A percentile compares a stretch with the other conserved stretches of the same genome.
These are phyloP conservation scores for Cutaneotrichosporon cyanovorans DNA, from an alignment of 1,284 basidiomycete species.

Conservation along the genomic window DNA sequence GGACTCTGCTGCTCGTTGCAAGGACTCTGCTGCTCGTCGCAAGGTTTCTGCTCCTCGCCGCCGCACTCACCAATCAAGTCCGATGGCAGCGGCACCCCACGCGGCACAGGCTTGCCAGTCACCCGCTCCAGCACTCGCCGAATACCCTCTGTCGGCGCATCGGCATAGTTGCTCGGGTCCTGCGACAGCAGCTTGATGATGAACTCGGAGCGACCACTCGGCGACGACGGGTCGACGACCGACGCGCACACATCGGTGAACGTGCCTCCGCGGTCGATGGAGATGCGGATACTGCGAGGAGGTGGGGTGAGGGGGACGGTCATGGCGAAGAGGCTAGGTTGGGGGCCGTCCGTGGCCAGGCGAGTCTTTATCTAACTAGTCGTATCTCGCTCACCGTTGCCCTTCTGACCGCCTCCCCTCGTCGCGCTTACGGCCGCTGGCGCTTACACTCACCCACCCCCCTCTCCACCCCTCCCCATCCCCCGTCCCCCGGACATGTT, in stretches of 20 bases:
- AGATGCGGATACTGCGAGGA: slow-evolving; percentile 39
- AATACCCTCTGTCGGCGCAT: slow-evolving; percentile 84
- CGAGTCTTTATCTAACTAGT: too few relatives aligned
- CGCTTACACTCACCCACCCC: too few relatives aligned
- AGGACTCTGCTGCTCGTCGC: too few relatives aligned
- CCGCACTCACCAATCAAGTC: slow-evolving; percentile 65
- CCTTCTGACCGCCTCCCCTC: too few relatives aligned
- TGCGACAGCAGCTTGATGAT: slow-evolving; percentile 65
- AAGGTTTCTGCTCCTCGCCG: too few relatives aligned
- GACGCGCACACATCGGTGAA: slow-evolving; percentile 43
- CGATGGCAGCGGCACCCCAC: slow-evolving; percentile 51
- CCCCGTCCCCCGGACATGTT: too few relatives aligned
- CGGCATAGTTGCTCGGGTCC: slow-evolving; percentile 73
- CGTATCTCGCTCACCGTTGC: not conserved
- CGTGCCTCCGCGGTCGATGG: slow-evolving; percentile 36
- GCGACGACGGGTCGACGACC: slow-evolving; percentile 13
- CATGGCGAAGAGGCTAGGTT: slow-evolving; percentile 10
- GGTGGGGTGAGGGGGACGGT: slow-evolving; percentile 24
- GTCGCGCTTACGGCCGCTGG: too few relatives aligned
- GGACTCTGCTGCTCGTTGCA: too few relatives aligned
- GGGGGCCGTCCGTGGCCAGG: too few relatives aligned
- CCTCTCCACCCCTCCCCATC: not conserved
- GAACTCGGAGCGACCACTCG: slow-evolving; percentile 20
- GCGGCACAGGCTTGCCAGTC: slow-evolving; percentile 49
- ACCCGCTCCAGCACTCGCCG: slow-evolving; percentile 77